Percentiles rank a stretch among this genome's conserved stretches.
These are phyloP conservation scores for Globisporangium spiculum DNA, from an alignment of 352 stramenopile genomes.

Conservation along the genomic window DNA sequence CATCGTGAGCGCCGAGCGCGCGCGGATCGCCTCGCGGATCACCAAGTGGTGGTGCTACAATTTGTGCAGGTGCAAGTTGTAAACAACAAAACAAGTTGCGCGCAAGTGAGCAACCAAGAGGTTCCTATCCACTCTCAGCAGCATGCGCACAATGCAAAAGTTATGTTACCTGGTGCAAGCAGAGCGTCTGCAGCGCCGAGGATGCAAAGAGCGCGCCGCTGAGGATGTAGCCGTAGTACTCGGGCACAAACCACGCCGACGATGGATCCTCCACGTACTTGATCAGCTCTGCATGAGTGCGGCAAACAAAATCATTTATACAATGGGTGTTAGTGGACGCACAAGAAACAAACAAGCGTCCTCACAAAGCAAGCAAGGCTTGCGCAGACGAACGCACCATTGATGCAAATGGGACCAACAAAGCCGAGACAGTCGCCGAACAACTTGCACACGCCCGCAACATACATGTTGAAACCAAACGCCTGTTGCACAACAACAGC, in stretches of 20 bases:
- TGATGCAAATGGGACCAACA: constrained; percentile 74
- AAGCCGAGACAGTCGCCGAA: constrained; percentile 91
- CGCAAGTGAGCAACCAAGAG: not conserved
- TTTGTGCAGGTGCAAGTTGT: constrained; percentile 15
- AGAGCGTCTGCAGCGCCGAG: constrained; percentile 50
- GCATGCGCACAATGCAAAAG: not conserved
- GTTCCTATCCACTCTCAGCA: not conserved
- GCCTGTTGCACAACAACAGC: constrained; percentile 26
- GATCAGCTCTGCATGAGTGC: constrained; percentile 31
- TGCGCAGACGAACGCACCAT: constrained; percentile 19
- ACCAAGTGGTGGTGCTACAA: constrained; percentile 52
- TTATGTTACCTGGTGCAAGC: constrained; percentile 42
- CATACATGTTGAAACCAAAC: constrained; percentile 90
- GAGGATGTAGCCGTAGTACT: constrained; percentile 58
- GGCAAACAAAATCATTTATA: not conserved
- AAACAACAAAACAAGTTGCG: not conserved
- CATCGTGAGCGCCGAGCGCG: constrained; percentile 62
- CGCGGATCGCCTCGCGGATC: constrained; percentile 61
- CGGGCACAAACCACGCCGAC: constrained; percentile 33
- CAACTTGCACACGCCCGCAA: constrained; percentile 90
- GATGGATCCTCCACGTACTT: constrained; percentile 63
- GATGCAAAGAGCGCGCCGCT: constrained; percentile 44
- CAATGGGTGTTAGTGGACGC: not conserved
- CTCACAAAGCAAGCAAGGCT: not conserved
- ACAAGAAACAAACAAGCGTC: not conserved